Base-by-base conservation (phyloP, 306 rosid species). In the Fragaria ananassa region DNA sequence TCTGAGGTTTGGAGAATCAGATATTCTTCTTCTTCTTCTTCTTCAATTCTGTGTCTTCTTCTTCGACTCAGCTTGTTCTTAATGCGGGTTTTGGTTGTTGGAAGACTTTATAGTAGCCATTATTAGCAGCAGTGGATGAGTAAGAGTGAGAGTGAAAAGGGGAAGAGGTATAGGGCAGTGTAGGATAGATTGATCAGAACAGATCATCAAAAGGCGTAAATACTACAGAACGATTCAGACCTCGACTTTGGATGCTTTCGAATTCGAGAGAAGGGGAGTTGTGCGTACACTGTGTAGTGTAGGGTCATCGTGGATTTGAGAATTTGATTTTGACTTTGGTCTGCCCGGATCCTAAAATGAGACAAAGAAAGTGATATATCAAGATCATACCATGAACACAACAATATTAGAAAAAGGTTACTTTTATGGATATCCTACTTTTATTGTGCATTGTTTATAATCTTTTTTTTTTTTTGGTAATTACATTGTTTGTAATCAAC, bases 241-340 rank as follows among this genome's bases (percentile, higher is more conserved):
- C 6, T 14, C 44, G 34, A 50, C 77, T 73, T 86, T 86, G 74
- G 87, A 84, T 81, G 84, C 90, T 54, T 64, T 72, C 79, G 66
- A 60, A 77, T 17, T 31, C 41, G 9, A n/a, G 35, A 6, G 44
- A 68, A 76, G 23, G 25, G 68, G n/a, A 7, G 45, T 7, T 41
- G 45, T 35, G 79, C 27, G 47, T 4, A 21, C 50, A 46, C 50
- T 39, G 73, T 39, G 73, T 15, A n/a, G 25, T 8, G 44, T 63
- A 63, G 6, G 37, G 39, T 61, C 41, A 54, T 71, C 23, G 41
- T 35, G 39, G 29, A 10, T 44, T 50, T 53, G 46, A 31, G 76
- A 78, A 82, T 61, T 47, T 27, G 71, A 46, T 23, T 81, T 88
- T 90, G 92, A 90, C 92, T 88, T 88, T 79, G 58, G 15, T n/a